Evolutionary conservation across 768 basidiomycete species (phyloP), one percentile per base, ranked within the genome.

Genomic region (Russula lepida): DNA sequence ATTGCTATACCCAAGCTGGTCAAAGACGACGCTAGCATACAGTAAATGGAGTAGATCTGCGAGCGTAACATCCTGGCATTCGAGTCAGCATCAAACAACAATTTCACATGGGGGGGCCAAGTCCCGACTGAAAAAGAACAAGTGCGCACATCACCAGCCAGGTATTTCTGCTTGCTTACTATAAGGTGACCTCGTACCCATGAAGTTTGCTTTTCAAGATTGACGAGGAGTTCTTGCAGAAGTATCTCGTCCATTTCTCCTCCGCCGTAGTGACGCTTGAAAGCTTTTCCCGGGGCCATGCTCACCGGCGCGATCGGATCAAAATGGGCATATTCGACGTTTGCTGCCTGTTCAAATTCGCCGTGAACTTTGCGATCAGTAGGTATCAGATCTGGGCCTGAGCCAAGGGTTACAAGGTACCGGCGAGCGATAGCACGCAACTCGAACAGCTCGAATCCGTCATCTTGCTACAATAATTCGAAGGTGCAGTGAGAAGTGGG

Each of bases 331-430:
- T 54, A 54, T 58, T 74, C 74, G 37, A 72, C 54, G 21, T 67
- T 69, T 27, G 63, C 64, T 2, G 70, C 74, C 48, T 69, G 66
- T 32, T 70, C 69, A 44, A 70, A 66, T n/a, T 64, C n/a, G n/a
- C n/a, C 70, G 25, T 50, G 59, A 0, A 63, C 67, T 56, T 60
- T 67, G 43, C 65, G 63, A 25, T 73, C 68, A 1, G 51, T 54
- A 3, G 68, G 58, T 0, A 68, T 54, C 28, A 67, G 67, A 27
- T 61, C 54, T 47, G 69, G 66, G 35, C 64, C 63, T 1, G 69
- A 66, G 37, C 71, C 68, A 54, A 68, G 67, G 21, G 51, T 52
- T 0, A 63, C 64, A 30, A 70, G 50, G 58, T 71, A 71, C 11
- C n/a, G n/a, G n/a, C 65, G 65, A 4, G 35, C 50, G 28, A 72